These are phyloP conservation scores for Starmerella potacharoeniae DNA, from an alignment of 805 yeast species.

Conservation along the genomic window DNA sequence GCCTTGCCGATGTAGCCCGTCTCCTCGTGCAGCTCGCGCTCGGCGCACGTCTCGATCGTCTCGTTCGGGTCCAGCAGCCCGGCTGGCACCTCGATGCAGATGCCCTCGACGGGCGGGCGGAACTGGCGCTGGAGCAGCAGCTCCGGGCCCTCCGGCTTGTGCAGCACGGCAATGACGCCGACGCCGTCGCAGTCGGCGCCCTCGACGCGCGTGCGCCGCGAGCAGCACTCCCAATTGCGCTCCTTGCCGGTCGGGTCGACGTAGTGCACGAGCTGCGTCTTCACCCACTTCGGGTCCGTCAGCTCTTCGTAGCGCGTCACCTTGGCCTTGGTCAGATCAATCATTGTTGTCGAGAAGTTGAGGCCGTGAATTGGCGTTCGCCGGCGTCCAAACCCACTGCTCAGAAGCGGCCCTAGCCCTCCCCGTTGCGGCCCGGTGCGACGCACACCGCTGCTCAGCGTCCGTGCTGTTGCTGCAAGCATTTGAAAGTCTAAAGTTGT, in stretches of 20 bases:
- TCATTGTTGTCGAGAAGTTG: not conserved
- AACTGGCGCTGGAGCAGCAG: constrained; percentile 74
- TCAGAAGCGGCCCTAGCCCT: constrained; percentile 1
- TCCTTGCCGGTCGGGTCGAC: constrained; percentile 28
- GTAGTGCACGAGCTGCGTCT: constrained; percentile 34
- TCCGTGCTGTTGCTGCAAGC: not conserved
- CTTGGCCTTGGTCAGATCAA: constrained; percentile 24
- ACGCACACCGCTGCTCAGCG: not conserved
- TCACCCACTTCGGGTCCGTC: constrained; percentile 53
- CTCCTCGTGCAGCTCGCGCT: constrained; percentile 80
- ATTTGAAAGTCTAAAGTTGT: not conserved
- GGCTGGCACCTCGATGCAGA: constrained; percentile 90
- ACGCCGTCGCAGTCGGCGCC: constrained; percentile 73
- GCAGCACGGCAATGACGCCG: constrained; percentile 68
- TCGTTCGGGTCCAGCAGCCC: constrained; percentile 85
- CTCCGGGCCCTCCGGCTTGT: constrained; percentile 40
- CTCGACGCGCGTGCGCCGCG: constrained; percentile 58
- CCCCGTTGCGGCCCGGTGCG: not conserved
- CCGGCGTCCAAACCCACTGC: not conserved
- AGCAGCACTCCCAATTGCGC: constrained; percentile 87
- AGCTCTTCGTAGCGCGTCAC: constrained; percentile 27
- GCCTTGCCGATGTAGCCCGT: constrained; percentile 78
- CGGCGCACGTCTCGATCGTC: constrained; percentile 63
- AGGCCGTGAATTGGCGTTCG: not conserved
- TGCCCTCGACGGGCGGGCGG: constrained; percentile 83